A percentile compares a stretch with the other conserved stretches of the same genome.
Evolutionary conservation across 192 early-diverging fungal genomes (phyloP).

Genomic region (Entomortierella chlamydospora): DNA sequence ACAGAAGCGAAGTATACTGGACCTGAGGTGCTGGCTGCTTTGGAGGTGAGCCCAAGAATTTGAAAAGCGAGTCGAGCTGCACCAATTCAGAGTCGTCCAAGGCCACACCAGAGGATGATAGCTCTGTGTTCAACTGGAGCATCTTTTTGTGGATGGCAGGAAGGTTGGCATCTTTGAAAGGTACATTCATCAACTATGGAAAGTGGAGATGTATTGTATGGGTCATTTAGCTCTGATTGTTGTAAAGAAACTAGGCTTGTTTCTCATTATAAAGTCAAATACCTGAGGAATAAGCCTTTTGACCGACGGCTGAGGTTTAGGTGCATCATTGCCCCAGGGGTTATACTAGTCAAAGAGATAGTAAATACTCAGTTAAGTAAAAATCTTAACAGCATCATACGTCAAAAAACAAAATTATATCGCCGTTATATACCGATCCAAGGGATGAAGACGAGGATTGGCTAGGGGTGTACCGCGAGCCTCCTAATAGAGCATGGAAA

Average conservation of each 20-base stretch:
- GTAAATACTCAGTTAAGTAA: constrained; percentile 12
- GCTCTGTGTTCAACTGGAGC: constrained; percentile 71
- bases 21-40: constrained; percentile 16
- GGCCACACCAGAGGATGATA: constrained; percentile 34
- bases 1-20: constrained; percentile 56
- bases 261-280: neutral
- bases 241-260: neutral
- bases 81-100: constrained; percentile 26
- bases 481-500: constrained; percentile 58
- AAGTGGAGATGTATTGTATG: constrained; percentile 2
- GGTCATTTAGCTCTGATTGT: neutral
- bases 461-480: constrained; percentile 70
- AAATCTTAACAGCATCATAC: neutral
- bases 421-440: constrained; percentile 11
- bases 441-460: constrained; percentile 15
- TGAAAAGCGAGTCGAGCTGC: constrained; percentile 48
- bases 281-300: constrained; percentile 39
- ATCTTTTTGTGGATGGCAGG: constrained; percentile 82
- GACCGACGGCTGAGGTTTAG: constrained; percentile 21
- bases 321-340: constrained; percentile 44
- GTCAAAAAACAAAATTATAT: neutral
- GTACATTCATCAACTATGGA: constrained; percentile 60
- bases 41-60: constrained; percentile 54
- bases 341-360: constrained; percentile 19
- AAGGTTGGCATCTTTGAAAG: constrained; percentile 79